A percentile compares a stretch with the other conserved stretches of the same genome.
Conservation (phyloP, 2,329 filamentous ascomycete genomes). For the Aureobasidium leucospermi region DNA sequence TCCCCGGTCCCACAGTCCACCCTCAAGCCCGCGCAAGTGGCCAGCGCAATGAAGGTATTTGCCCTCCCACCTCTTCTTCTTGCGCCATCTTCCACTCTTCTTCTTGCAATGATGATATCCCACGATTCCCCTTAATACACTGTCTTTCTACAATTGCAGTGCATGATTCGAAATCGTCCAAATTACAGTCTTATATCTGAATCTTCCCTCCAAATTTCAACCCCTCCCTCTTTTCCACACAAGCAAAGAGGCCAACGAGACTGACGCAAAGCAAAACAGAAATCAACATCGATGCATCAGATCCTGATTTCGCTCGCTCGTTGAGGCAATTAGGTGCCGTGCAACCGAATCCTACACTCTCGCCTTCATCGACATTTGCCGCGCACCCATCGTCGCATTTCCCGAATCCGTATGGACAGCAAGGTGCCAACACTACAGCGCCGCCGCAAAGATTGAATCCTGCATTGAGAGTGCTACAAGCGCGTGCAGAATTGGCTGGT, state of each 20-base stretch:
- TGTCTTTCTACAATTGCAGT: too few relatives aligned
- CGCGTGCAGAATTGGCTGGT: slow-evolving; percentile 43
- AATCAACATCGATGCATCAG: slow-evolving; percentile 53
- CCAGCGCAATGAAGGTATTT: slow-evolving; percentile 32
- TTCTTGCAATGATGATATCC: background rate
- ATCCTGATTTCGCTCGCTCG: slow-evolving; percentile 68
- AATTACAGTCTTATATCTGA: too few relatives aligned
- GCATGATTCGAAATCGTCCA: too few relatives aligned
- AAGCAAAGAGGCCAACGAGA: background rate
- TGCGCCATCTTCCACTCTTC: background rate
- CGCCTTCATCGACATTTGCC: slow-evolving; percentile 48
- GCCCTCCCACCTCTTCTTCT: background rate
- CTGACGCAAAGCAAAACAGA: slow-evolving; percentile 28
- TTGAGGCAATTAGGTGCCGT: slow-evolving; percentile 60
- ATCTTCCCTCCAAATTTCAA: background rate
- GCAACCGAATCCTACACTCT: slow-evolving; percentile 50
- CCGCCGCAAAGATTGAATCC: slow-evolving; percentile 40
- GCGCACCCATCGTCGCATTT: slow-evolving; percentile 20
- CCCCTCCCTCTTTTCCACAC: slow-evolving; percentile 1
- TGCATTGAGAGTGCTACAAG: slow-evolving; percentile 46
- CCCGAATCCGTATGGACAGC: slow-evolving; percentile 20
- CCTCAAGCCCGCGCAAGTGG: slow-evolving; percentile 33
- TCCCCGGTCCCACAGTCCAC: slow-evolving; percentile 35
- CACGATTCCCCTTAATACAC: too few relatives aligned
- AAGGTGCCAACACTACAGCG: slow-evolving; percentile 21